Evolutionary conservation across 176 grass and related monocot genomes (phyloP).

Genomic region (Melocanna baccifera): DNA sequence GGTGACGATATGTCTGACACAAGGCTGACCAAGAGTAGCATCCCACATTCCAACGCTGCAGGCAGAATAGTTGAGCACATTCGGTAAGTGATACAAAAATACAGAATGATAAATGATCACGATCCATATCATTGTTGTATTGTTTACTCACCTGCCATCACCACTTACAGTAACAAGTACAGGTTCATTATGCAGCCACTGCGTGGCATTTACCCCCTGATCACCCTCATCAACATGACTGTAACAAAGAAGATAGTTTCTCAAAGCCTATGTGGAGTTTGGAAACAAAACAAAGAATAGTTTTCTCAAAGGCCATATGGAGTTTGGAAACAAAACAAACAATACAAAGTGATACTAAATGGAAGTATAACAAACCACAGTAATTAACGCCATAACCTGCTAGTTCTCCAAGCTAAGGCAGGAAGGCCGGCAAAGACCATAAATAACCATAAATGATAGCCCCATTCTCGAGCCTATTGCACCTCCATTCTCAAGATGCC

Average conservation of each 20-base stretch:
- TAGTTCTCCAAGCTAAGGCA: not conserved
- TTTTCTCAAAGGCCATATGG: conserved; percentile 2
- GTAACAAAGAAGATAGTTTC: conserved; percentile 8
- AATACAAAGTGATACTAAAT: not conserved
- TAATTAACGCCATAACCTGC: not conserved
- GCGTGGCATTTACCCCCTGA: conserved; percentile 78
- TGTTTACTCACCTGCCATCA: conserved; percentile 70
- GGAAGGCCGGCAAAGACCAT: not conserved
- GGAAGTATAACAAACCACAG: not conserved
- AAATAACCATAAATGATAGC: not conserved
- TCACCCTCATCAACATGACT: conserved; percentile 74
- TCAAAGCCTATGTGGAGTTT: conserved; percentile 5
- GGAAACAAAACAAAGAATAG: conserved; percentile 9
- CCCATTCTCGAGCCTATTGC: not conserved
- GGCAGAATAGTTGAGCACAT: conserved; percentile 23
- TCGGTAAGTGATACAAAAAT: conserved; percentile 15
- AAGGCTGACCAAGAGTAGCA: conserved; percentile 79
- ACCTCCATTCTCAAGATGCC: not conserved
- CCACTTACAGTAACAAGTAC: conserved; percentile 79
- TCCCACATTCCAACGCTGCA: conserved; percentile 88
- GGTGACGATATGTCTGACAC: conserved; percentile 64
- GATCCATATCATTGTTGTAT: not conserved
- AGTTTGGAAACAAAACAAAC: conserved; percentile 12
- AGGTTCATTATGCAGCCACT: conserved; percentile 76
- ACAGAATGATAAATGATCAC: conserved; percentile 16